A percentile compares a stretch with the other conserved stretches of the same genome.
Conservation (phyloP, 2,329 filamentous ascomycete species). For the Cadophora gregata region DNA sequence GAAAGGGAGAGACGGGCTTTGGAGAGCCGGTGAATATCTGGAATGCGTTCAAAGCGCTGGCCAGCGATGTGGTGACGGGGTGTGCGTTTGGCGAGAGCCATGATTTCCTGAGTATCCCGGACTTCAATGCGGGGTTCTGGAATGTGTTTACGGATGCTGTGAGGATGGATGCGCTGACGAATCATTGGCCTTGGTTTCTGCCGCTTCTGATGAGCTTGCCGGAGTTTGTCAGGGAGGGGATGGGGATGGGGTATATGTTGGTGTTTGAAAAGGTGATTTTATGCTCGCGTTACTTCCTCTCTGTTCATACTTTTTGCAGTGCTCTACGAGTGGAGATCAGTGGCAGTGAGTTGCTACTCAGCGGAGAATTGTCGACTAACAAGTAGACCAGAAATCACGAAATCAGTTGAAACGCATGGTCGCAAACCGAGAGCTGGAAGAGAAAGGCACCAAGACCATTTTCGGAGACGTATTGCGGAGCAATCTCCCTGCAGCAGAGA, state of each 20-base stretch:
- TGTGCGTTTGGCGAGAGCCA: conserved; percentile 37
- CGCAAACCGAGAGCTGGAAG: conserved; percentile 16
- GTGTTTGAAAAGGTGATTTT: conserved; percentile 31
- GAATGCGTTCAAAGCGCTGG: conserved; percentile 1
- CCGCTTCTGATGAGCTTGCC: background rate
- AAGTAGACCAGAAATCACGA: background rate
- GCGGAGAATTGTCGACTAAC: too few relatives aligned
- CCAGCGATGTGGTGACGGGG: conserved; percentile 36
- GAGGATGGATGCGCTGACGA: background rate
- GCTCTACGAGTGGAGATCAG: too few relatives aligned
- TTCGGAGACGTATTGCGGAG: conserved; percentile 38
- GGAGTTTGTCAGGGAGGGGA: background rate
- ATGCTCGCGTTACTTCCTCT: conserved; percentile 22
- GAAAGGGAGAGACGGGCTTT: background rate
- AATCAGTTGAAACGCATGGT: background rate
- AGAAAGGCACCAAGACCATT: conserved; percentile 34
- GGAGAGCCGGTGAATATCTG: conserved; percentile 2
- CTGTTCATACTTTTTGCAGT: conserved; percentile 17
- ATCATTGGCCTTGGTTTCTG: conserved; percentile 14
- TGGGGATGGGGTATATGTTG: background rate
- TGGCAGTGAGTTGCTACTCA: too few relatives aligned
- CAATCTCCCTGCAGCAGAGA: conserved; percentile 43
- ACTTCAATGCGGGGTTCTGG: conserved; percentile 24
- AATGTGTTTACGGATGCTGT: conserved; percentile 11
- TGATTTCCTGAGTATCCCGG: conserved; percentile 21